Percentiles rank a stretch among this genome's conserved stretches.
Evolutionary conservation across 192 early-diverging fungal species (phyloP).

Genomic region (Umbelopsis vinacea): DNA sequence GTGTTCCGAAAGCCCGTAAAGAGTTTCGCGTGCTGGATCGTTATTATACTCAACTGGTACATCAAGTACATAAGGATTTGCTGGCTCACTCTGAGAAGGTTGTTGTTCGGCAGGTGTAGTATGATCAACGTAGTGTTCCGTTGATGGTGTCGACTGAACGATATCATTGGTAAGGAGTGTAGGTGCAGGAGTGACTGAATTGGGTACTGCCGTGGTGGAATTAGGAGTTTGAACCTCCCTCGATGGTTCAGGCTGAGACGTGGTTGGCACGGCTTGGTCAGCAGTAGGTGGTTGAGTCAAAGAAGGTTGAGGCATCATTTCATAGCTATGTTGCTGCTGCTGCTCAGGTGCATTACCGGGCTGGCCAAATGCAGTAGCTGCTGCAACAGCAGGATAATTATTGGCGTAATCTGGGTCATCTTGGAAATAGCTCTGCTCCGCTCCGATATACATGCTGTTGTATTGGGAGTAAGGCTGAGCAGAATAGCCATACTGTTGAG

Average conservation of each 20-base stretch:
- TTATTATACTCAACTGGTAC: background rate
- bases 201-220: background rate
- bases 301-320: conserved; percentile 2
- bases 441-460: conserved; percentile 17
- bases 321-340: conserved; percentile 4
- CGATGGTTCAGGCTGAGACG: background rate
- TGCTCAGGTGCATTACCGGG: background rate
- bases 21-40: conserved; percentile 23
- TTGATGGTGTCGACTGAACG: background rate
- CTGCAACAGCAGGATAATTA: conserved; percentile 6
- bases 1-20: conserved; percentile 18
- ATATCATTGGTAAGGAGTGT: background rate
- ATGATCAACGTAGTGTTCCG: background rate
- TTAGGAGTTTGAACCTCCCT: background rate
- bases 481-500: conserved; percentile 6
- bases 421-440: background rate
- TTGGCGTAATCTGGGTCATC: background rate
- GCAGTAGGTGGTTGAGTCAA: background rate
- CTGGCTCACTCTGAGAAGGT: background rate
- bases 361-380: background rate
- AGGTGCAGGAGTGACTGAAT: background rate
- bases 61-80: conserved; percentile 1
- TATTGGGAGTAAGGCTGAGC: background rate
- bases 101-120: background rate
- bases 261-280: background rate